These are phyloP conservation scores for Neopestalotiopsis sp. DNA, from an alignment of 2,329 filamentous ascomycete species.

Conservation along the genomic window DNA sequence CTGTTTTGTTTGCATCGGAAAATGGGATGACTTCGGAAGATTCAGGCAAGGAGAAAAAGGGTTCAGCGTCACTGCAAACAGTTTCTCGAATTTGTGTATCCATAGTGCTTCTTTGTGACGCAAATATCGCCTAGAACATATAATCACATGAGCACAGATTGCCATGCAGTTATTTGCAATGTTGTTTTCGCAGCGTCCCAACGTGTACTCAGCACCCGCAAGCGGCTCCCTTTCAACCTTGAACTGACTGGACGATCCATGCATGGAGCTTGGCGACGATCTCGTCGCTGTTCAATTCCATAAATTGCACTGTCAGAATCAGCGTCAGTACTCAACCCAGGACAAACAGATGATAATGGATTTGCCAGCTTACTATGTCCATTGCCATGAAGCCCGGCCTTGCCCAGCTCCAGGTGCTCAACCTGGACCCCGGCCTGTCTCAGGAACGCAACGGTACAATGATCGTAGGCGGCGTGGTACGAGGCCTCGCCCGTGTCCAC, in stretches of 20 bases:
- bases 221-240: not conserved
- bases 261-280: slow-evolving; percentile 17
- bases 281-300: slow-evolving; percentile 19
- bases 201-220: too few relatives aligned
- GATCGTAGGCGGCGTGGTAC: slow-evolving; percentile 25
- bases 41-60: not conserved
- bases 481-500: slow-evolving; percentile 23
- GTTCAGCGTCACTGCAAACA: not conserved
- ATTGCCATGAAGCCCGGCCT: slow-evolving; percentile 18
- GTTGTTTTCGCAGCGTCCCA: too few relatives aligned
- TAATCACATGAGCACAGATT: not conserved
- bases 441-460: slow-evolving; percentile 21
- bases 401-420: slow-evolving; percentile 16
- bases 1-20: not conserved
- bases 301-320: slow-evolving; percentile 3
- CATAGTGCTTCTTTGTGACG: not conserved
- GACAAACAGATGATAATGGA: not conserved
- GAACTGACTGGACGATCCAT: slow-evolving; percentile 13
- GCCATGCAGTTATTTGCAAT: not conserved
- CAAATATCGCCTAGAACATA: not conserved
- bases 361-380: slow-evolving; percentile 1
- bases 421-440: slow-evolving; percentile 22
- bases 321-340: not conserved
- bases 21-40: not conserved
- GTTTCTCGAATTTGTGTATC: not conserved